phyloP scores from a whole-genome alignment of 225 moss, liverwort and hornwort species.

The Bryoerythrophyllum caledonicum region DNA sequence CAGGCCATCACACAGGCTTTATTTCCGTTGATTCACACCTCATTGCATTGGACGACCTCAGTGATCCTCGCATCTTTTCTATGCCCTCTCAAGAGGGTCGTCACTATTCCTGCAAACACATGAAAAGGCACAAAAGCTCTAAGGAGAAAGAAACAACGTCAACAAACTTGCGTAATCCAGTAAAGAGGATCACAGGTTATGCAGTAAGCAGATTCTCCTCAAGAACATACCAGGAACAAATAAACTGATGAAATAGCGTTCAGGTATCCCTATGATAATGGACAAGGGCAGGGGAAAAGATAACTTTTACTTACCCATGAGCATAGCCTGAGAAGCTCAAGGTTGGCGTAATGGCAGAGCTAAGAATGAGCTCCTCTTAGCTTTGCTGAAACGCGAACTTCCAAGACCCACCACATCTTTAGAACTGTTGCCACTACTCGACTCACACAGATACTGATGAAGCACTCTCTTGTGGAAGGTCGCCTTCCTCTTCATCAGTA shows the following conservation, averaged over 20 bases:
- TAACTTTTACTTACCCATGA: constrained; percentile 23
- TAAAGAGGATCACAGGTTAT: neutral
- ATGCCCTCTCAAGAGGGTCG: neutral
- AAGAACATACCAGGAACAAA: neutral
- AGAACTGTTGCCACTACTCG: neutral
- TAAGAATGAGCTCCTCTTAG: neutral
- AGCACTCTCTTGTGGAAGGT: constrained; percentile 16
- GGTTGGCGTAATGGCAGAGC: neutral
- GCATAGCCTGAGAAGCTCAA: constrained; percentile 16
- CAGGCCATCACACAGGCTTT: constrained; percentile 2
- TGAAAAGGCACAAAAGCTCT: neutral
- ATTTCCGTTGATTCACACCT: neutral
- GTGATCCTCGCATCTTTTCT: constrained; percentile 5
- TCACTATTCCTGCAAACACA: constrained; percentile 30
- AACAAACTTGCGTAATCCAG: neutral
- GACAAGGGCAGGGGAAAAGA: constrained; percentile 1
- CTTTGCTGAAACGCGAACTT: constrained; percentile 9
- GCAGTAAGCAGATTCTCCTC: neutral
- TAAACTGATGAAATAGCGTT: neutral
- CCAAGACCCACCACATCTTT: constrained; percentile 11
- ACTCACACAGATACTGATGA: constrained; percentile 27
- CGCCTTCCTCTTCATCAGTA: constrained; percentile 15
- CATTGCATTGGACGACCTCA: constrained; percentile 5
- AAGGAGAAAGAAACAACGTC: neutral
- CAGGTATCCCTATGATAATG: neutral